phyloP scores from a whole-genome alignment of 2,329 filamentous ascomycete genomes.

The Davidsoniella virescens region DNA sequence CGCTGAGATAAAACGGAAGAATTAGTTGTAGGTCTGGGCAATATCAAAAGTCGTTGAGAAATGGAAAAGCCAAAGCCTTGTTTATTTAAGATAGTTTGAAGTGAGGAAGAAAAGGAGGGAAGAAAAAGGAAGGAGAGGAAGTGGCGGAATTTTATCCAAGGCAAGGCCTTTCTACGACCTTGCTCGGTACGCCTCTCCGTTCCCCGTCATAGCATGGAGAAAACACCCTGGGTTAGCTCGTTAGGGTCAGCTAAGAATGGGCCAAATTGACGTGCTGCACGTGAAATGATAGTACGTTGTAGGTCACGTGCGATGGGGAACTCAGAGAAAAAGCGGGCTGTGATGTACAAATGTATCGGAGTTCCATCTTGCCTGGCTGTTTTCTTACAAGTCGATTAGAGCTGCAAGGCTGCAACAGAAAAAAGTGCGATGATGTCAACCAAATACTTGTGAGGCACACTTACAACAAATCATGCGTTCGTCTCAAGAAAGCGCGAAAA shows the following conservation, averaged over 20 bases:
- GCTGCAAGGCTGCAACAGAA: too few relatives aligned
- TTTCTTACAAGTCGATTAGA: too few relatives aligned
- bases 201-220: not conserved
- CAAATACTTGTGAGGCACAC: too few relatives aligned
- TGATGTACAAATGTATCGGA: too few relatives aligned
- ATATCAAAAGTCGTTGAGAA: conserved; percentile 12
- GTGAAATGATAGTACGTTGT: not conserved
- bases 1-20: conserved; percentile 22
- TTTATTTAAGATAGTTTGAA: conserved; percentile 15
- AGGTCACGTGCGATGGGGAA: not conserved
- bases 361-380: too few relatives aligned
- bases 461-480: too few relatives aligned
- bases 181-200: too few relatives aligned
- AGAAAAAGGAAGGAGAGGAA: conserved; percentile 3
- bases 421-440: too few relatives aligned
- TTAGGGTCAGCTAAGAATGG: not conserved
- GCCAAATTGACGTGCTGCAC: not conserved
- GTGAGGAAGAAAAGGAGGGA: conserved; percentile 16
- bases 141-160: conserved; percentile 9
- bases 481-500: too few relatives aligned
- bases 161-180: too few relatives aligned
- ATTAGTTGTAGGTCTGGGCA: too few relatives aligned
- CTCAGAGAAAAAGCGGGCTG: too few relatives aligned
- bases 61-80: conserved; percentile 2
- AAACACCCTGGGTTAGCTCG: not conserved